Evolutionary conservation across 306 rosid genomes (phyloP), one percentile per base, ranked within the genome.

Genomic region (Vigna reflexopilosa): DNA sequence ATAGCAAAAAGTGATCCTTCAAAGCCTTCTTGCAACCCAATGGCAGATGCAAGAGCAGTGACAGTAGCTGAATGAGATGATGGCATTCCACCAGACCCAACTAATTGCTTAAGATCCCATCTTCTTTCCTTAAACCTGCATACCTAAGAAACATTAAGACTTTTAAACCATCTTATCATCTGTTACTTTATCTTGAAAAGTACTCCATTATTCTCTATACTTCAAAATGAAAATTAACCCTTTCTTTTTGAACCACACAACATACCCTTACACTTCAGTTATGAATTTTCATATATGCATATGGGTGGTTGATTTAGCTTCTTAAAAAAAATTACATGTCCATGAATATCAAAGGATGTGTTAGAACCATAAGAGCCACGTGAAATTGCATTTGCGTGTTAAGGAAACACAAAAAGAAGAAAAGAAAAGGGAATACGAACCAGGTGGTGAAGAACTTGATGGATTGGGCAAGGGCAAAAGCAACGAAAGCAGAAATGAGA

Each of bases 31-130:
- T 90, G 92, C 67, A 93, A 78, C 3, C 97, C 97, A 82, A 90
- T 59, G 56, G 97, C 90, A 54, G 85, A 62, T 47, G 98, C 89
- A 73, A 91, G 90, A 83, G 98, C 98, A 77, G 96, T 87, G n/a
- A 93, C 97, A 69, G 93, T 90, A 0, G 98, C 81, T 30, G 98
- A 90, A 90, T 93, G 97, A 78, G 98, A 93, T 5, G 97, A 93
- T 13, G 98, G 97, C 98, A 93, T 93, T 81, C 98, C 98, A 15
- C 98, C 98, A 8, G 97, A 93, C 63, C 88, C 97, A 69, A 88
- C 28, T 75, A 93, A 88, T 70, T 70, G 84, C 82, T 83, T 91
- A 65, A 87, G 64, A 83, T 91, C 93, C 90, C 93, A 93, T 81
- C 92, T 82, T 83, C 88, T 86, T 81, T 93, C 97, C 81, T 80